These are phyloP conservation scores for Aspergillus costaricaensis DNA, from an alignment of 2,329 filamentous ascomycete genomes.

Conservation along the genomic window DNA sequence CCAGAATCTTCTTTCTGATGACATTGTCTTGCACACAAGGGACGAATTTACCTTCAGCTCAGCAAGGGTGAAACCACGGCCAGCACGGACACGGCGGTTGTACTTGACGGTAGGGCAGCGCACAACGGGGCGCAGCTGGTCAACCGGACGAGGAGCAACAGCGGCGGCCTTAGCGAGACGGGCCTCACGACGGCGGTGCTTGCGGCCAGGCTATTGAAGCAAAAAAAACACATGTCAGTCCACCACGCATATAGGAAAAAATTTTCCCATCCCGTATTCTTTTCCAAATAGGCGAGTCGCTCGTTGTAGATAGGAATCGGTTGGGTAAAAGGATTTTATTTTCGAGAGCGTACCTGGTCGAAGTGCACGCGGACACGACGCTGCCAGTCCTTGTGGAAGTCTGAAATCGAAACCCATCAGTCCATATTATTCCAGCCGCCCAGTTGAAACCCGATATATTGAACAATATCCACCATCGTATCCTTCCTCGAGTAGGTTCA, in stretches of 20 bases:
- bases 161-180: conserved; percentile 93
- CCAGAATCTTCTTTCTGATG: not conserved
- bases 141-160: conserved; percentile 92
- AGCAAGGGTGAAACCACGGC: conserved; percentile 94
- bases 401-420: conserved; percentile 51
- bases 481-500: conserved; percentile 17
- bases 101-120: conserved; percentile 98
- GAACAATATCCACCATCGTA: not conserved
- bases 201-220: conserved; percentile 81
- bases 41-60: conserved; percentile 84
- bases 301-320: conserved; percentile 19
- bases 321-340: conserved; percentile 5
- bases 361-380: conserved; percentile 98
- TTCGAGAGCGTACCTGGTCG: conserved; percentile 81
- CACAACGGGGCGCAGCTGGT: conserved; percentile 94
- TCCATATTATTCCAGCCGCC: conserved; percentile 21
- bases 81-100: conserved; percentile 95
- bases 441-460: conserved; percentile 11
- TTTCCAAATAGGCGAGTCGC: conserved; percentile 12
- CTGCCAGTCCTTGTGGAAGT: conserved; percentile 99
- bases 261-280: conserved; percentile 14
- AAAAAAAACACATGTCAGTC: conserved; percentile 39
- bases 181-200: conserved; percentile 86
- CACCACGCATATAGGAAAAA: conserved; percentile 24
- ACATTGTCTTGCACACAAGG: conserved; percentile 1